Evolutionary conservation across 495 filamentous ascomycete genomes (phyloP).

Genomic region (Melanomma pulvis-pyrius): DNA sequence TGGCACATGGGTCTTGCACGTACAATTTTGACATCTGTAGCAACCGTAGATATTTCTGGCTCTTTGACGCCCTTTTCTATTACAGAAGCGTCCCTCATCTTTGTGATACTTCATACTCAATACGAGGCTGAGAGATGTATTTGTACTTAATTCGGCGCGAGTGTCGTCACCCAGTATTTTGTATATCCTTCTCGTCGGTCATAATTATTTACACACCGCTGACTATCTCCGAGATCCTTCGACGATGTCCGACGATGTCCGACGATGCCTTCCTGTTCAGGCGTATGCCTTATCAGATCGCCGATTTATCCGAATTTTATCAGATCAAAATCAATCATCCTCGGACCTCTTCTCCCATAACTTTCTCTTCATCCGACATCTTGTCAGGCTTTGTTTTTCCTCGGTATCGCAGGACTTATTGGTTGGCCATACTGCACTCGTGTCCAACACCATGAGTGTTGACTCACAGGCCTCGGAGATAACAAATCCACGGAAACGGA

Average conservation of each 20-base stretch:
- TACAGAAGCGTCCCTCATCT: neutral
- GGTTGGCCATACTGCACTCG: neutral
- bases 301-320: neutral
- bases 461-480: conserved; percentile 8
- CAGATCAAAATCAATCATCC: neutral
- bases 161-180: neutral
- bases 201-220: neutral
- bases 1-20: neutral
- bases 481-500: neutral
- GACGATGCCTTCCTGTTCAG: neutral
- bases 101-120: neutral
- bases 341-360: neutral
- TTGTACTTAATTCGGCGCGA: neutral
- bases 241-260: neutral
- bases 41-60: neutral
- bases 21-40: neutral
- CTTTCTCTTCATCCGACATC: neutral
- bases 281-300: neutral
- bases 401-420: neutral
- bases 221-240: neutral
- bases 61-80: neutral
- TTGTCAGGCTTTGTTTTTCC: neutral
- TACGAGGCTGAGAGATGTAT: neutral
- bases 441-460: neutral
- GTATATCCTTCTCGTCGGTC: neutral